Conservation (phyloP, 176 grass and related monocot genomes). For the Eleusine coracana region DNA sequence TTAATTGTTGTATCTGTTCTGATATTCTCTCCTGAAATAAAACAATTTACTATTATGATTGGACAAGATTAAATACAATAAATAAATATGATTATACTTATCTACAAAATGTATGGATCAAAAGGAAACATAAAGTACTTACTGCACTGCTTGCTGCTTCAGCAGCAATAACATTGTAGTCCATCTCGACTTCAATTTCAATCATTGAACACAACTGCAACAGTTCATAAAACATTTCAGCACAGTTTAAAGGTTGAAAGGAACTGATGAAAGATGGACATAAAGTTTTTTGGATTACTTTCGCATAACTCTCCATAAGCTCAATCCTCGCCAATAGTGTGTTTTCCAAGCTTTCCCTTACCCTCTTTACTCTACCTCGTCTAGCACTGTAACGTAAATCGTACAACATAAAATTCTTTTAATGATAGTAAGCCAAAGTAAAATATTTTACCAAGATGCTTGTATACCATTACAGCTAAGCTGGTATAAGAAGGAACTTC, state of each 20-base stretch:
- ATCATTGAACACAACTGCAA: conserved; percentile 96
- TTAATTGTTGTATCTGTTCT: conserved; percentile 92
- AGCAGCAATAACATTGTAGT: conserved; percentile 90
- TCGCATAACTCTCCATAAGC: conserved; percentile 89
- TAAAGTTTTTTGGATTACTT: conserved; percentile 54
- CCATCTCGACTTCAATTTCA: conserved; percentile 99
- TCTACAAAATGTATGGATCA: conserved; percentile 4
- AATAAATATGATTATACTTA: conserved; percentile 24
- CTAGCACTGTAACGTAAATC: conserved; percentile 65
- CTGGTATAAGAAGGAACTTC: neutral
- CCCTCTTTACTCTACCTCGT: conserved; percentile 80
- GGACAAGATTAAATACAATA: conserved; percentile 25
- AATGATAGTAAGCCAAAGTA: conserved; percentile 18
- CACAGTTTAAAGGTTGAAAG: conserved; percentile 10
- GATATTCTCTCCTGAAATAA: conserved; percentile 81
- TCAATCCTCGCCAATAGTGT: conserved; percentile 78
- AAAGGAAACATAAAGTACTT: conserved; percentile 46
- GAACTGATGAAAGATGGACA: conserved; percentile 18
- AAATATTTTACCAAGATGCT: conserved; percentile 29
- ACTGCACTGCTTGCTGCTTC: conserved; percentile 85
- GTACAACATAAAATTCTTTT: conserved; percentile 30
- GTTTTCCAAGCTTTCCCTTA: conserved; percentile 82
- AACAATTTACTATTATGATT: conserved; percentile 15
- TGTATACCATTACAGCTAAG: neutral
- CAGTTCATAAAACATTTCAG: conserved; percentile 26